Base-by-base conservation (phyloP, 306 rosid species). In the Trifolium dubium region DNA sequence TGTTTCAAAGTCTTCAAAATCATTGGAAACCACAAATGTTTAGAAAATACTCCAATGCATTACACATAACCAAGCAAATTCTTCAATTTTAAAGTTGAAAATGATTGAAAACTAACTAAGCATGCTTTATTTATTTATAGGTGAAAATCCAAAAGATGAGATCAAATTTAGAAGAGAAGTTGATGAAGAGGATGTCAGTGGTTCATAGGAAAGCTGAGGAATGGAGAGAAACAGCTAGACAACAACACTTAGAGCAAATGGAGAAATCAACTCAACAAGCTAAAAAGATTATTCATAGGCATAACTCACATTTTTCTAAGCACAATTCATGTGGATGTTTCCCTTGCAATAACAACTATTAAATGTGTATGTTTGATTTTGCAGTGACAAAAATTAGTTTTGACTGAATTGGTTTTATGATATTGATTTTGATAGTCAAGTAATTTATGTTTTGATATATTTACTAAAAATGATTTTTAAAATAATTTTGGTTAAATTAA, bases 201-300 rank as follows among this genome's bases (percentile, higher is more conserved):
- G 99, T 92, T 66, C 90, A 89, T 60, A 85, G 97, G 82, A 95
- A 92, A 84, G 97, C 98, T 2, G 96, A 92, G 75, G 99, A 95
- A 61, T 79, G 87, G 93, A 88, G 93, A 69, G 90, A 61, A 78
- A 74, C 82, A 44, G 99, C 98, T 0, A 80, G 84, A 79, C 85
- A 88, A 28, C 92, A 90, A 50, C 99, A 92, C 70, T 60, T 83
- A 23, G 97, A 92, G 62, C 98, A 88, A 69, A 85, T 87, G 19
- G 85, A 83, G 46, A 92, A 84, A 77, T 83, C 87, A 41, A 71
- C 84, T 17, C 86, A 83, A 51, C 86, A 88, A 62, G 89, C 86
- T 46, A 87, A 78, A 51, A 90, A 92, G 84, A 85, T 79, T 74
- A 69, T 81, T 46, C 89, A 77, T 62, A 72, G 68, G 54, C 83